These are phyloP conservation scores for Stephanodiscus minutulus DNA, from an alignment of 108 stramenopile species.

Conservation along the genomic window DNA sequence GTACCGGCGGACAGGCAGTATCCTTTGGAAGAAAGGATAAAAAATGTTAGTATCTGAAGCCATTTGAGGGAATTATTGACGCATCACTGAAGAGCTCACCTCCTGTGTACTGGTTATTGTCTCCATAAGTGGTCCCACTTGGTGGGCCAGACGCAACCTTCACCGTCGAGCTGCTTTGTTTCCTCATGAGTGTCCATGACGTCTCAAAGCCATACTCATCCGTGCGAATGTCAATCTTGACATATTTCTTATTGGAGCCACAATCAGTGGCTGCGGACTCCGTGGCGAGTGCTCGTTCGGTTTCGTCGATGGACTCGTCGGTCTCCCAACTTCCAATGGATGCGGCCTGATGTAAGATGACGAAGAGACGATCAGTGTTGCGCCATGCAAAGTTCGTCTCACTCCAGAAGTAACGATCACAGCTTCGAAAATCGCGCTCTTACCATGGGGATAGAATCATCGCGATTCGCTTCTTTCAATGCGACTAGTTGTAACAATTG, in stretches of 20 bases:
- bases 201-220: constrained; percentile 36
- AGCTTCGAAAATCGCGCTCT: neutral
- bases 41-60: neutral
- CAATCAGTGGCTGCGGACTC: neutral
- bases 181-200: constrained; percentile 13
- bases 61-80: no score
- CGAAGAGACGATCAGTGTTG: neutral
- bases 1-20: constrained; percentile 26
- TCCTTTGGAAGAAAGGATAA: neutral
- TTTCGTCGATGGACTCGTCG: neutral
- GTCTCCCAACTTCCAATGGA: neutral
- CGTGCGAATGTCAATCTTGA: constrained; percentile 15
- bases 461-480: neutral
- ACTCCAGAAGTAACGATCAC: neutral
- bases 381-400: neutral
- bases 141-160: constrained; percentile 22
- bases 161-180: neutral
- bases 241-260: constrained; percentile 2
- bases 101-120: constrained; percentile 12
- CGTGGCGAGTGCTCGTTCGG: neutral
- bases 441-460: neutral
- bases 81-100: neutral
- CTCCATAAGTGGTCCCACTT: constrained; percentile 21
- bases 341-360: neutral
- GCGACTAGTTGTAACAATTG: neutral